Evolutionary conservation across 139 green algal genomes (phyloP), one percentile per base, ranked within the genome.

Genomic region (Nannochloris sp.): DNA sequence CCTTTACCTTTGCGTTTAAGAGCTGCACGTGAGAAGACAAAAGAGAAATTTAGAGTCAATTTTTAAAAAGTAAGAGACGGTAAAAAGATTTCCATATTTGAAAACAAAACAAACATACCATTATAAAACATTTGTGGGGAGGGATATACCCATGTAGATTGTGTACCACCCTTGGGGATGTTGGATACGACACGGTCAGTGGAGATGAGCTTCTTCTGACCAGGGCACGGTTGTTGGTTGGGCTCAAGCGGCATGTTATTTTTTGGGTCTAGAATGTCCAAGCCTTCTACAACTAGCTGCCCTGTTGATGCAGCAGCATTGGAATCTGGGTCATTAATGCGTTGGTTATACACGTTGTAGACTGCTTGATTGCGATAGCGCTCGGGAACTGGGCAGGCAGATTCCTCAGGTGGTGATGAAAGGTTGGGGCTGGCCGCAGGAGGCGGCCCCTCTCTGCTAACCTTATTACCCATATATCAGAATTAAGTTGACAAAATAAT

Each of bases 91-190:
- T n/a, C n/a, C n/a, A n/a, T n/a, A n/a, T n/a, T 59, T 59, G 12
- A 12, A 59, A 9, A 59, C 54, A 61, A 34, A 9, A 12, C 55
- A 9, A 32, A 23, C 77, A 45, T 65, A 91, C 87, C 86, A 70
- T 98, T 98, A 76, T 89, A 98, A 37, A 98, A 96, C 92, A 98
- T 98, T 65, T 97, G 91, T 6, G 92, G 87, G 19, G 88, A 96
- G 6, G 92, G 92, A 60, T 96, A 98, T 0, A 81, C 30, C 92
- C 92, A 98, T 1, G 85, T 95, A 25, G 15, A 47, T 1, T 81
- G 66, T 25, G 89, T 93, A 33, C 90, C 90, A 33, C 88, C 85
- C 65, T 98, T 98, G 23, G 91, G 90, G 46, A 98, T 98, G 33
- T 48, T 95, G 14, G 78, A 91, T 4, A 58, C 30, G 3, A 86